Evolutionary conservation across 1,284 basidiomycete species (phyloP).

Genomic region (Ganoderma sp.): DNA sequence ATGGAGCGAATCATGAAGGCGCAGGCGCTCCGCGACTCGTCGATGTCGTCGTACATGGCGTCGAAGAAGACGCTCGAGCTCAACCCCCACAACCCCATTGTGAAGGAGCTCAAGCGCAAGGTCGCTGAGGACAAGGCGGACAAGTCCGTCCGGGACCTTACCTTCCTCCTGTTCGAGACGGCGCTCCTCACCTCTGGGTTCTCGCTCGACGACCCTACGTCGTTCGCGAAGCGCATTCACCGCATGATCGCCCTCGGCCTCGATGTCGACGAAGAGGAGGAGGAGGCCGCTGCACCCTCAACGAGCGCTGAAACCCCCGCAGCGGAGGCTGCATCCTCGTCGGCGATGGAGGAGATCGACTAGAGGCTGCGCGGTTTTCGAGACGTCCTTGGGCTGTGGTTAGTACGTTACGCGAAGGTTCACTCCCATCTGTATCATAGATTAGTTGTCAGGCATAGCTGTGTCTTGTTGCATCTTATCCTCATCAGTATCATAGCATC

Average conservation of each 20-base stretch:
- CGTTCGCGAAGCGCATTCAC: conserved; percentile 96
- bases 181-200: conserved; percentile 94
- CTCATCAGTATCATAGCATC: conserved; percentile 32
- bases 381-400: conserved; percentile 22
- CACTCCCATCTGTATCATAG: conserved; percentile 32
- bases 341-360: conserved; percentile 88
- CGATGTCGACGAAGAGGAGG: conserved; percentile 79
- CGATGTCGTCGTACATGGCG: conserved; percentile 99
- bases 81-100: conserved; percentile 92
- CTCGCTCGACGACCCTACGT: conserved; percentile 93
- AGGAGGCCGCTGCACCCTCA: conserved; percentile 42
- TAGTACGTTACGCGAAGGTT: conserved; percentile 26
- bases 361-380: conserved; percentile 45
- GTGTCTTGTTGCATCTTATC: conserved; percentile 36
- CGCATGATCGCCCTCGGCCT: conserved; percentile 93
- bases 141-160: conserved; percentile 97
- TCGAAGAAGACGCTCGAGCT: conserved; percentile 99
- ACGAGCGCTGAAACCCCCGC: conserved; percentile 53
- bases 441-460: conserved; percentile 35
- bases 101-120: conserved; percentile 96
- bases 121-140: conserved; percentile 97
- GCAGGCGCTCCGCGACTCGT: conserved; percentile 97
- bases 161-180: conserved; percentile 96
- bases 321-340: conserved; percentile 64
- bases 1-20: conserved; percentile 99